Evolutionary conservation across 805 yeast species (phyloP).

Genomic region (Saccharomycopsis sp.): DNA sequence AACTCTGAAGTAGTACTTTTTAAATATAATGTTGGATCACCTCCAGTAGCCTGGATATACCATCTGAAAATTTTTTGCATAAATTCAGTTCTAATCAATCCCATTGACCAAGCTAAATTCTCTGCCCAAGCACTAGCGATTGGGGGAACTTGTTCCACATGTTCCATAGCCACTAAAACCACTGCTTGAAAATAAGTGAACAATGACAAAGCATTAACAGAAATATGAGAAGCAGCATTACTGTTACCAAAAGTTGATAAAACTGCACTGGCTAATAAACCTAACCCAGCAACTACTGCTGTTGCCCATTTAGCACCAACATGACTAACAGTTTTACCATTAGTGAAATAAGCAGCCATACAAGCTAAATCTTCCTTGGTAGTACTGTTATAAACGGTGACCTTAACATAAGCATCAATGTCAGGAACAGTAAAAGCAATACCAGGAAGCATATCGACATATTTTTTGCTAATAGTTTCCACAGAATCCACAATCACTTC

Average conservation of each 20-base stretch:
- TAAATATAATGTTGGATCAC: constrained; percentile 61
- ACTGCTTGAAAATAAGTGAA: constrained; percentile 84
- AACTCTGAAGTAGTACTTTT: constrained; percentile 35
- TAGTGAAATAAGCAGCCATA: constrained; percentile 61
- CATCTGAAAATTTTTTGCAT: constrained; percentile 82
- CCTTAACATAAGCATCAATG: constrained; percentile 67
- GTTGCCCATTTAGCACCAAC: constrained; percentile 87
- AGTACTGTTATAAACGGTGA: constrained; percentile 31
- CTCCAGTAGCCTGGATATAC: constrained; percentile 86
- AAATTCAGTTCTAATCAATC: constrained; percentile 63
- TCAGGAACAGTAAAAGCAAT: constrained; percentile 83
- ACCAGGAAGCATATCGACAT: constrained; percentile 59
- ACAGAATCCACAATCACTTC: constrained; percentile 64
- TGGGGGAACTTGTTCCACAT: constrained; percentile 81
- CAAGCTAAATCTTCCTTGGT: constrained; percentile 48
- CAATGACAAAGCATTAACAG: constrained; percentile 77
- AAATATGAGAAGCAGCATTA: constrained; percentile 78
- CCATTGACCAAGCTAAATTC: constrained; percentile 93
- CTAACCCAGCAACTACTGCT: constrained; percentile 81
- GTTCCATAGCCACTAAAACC: constrained; percentile 74
- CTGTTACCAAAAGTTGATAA: constrained; percentile 80
- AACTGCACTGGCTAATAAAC: constrained; percentile 74
- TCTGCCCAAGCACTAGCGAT: constrained; percentile 90
- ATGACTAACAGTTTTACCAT: constrained; percentile 75
- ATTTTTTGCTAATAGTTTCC: constrained; percentile 41